Evolutionary conservation across 1,284 basidiomycete species (phyloP), one percentile per base, ranked within the genome.

Genomic region (Grifola frondosa): DNA sequence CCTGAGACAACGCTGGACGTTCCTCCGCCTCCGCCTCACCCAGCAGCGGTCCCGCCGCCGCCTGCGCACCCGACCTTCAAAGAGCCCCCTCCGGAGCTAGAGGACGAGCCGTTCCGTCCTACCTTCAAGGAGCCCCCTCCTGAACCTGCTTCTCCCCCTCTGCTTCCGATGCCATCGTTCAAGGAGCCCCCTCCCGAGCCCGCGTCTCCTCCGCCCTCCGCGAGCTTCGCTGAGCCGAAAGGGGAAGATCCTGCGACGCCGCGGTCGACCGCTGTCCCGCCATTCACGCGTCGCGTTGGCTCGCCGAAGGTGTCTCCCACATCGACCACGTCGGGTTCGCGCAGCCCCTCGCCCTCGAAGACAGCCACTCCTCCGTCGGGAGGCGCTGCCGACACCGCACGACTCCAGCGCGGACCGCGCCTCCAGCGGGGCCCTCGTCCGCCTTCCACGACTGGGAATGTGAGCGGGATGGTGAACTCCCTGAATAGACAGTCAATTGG

Each of bases 331-430:
- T 38, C 28, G 11, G 23, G 36, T 28, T 69, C 71, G 29, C 73
- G 73, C 23, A 77, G 72, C 51, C 67, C 48, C 64, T 71, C 41
- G 54, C 71, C 20, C 44, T 65, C 26, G 49, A 54, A 36, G 68
- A 70, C 32, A 63, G 68, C 31, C 17, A 44, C 13, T 59, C 68
- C 46, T 66, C 68, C 35, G 57, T 68, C 10, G 29, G 59, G 77
- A 46, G 64, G 69, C 42, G 63, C 65, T 16, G 74, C 76, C 4
- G 77, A 76, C 44, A 69, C 71, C 5, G 63, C 71, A 1, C 64
- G 75, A 15, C 56, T 78, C 6, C 76, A 76, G 4, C 74, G 81
- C 43, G 78, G 77, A 1, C 78, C 79, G 0, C 69, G 82, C 42
- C 61, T 71, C 23, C 67, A 74, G 17, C 68, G 75, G 28, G 67